Conservation (phyloP, 2,329 filamentous ascomycete species). For the Xylariaceae sp. region DNA sequence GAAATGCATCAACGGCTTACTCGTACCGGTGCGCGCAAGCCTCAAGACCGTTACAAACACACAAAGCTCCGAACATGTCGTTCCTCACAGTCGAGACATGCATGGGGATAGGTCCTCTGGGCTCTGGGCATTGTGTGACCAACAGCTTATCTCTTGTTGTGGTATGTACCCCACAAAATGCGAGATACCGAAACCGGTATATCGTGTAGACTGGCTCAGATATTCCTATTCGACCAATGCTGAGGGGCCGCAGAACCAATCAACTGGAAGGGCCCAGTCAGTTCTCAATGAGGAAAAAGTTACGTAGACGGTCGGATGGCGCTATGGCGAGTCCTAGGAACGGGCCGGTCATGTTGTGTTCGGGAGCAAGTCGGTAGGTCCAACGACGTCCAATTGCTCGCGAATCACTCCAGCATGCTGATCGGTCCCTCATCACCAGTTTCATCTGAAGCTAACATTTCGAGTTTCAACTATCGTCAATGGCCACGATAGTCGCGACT, state of each 20-base stretch:
- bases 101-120: neutral
- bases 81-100: conserved; percentile 8
- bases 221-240: conserved; percentile 15
- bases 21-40: neutral
- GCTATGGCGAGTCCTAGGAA: neutral
- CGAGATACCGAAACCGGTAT: conserved; percentile 21
- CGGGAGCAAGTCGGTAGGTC: neutral
- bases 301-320: conserved; percentile 2
- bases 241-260: conserved; percentile 4
- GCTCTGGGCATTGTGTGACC: neutral
- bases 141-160: conserved; percentile 9
- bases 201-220: conserved; percentile 10
- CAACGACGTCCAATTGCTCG: conserved; percentile 11
- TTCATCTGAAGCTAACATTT: neutral
- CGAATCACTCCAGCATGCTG: conserved; percentile 1
- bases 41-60: neutral
- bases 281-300: conserved; percentile 5
- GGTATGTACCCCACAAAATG: conserved; percentile 19
- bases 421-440: conserved; percentile 3
- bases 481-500: conserved; percentile 8
- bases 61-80: conserved; percentile 10
- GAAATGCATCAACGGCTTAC: neutral
- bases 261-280: conserved; percentile 5
- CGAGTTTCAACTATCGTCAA: conserved; percentile 1
- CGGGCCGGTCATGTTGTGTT: conserved; percentile 5